phyloP scores from a whole-genome alignment of 768 basidiomycete genomes.

The Paxillus ammoniavirescens region DNA sequence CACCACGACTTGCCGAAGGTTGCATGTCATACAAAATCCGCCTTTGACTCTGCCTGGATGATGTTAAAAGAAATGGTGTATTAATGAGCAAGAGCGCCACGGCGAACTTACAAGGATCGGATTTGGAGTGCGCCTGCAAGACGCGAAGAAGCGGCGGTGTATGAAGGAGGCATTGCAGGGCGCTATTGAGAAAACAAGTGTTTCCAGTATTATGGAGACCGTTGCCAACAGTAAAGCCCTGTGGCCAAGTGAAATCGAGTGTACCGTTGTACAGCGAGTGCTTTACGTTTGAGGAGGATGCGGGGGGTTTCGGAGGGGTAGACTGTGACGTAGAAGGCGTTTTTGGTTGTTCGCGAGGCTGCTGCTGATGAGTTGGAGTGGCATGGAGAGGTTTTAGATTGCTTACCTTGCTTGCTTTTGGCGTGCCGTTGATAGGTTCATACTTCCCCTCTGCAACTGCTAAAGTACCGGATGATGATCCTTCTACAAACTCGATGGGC shows the following conservation, averaged over 20 bases:
- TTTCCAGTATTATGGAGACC: constrained; percentile 88
- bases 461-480: constrained; percentile 74
- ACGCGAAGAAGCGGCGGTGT: constrained; percentile 82
- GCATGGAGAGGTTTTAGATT: neutral
- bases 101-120: constrained; percentile 55
- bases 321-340: constrained; percentile 25
- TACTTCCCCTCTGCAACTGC: constrained; percentile 75
- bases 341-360: constrained; percentile 21
- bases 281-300: constrained; percentile 26
- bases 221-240: constrained; percentile 42
- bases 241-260: constrained; percentile 67
- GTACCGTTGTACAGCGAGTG: constrained; percentile 47
- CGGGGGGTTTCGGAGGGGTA: constrained; percentile 28
- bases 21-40: constrained; percentile 80
- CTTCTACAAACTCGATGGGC: constrained; percentile 82
- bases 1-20: constrained; percentile 54
- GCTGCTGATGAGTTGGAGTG: constrained; percentile 1
- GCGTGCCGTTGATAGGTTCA: constrained; percentile 73
- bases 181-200: constrained; percentile 95
- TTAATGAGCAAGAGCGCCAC: neutral
- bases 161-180: constrained; percentile 89
- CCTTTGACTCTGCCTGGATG: constrained; percentile 39
- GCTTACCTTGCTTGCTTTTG: constrained; percentile 53
- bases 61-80: constrained; percentile 4
- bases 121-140: constrained; percentile 47